Percentiles rank a stretch among this genome's conserved stretches.
phyloP scores from a whole-genome alignment of 352 stramenopile genomes.

The Globisporangium polare region DNA sequence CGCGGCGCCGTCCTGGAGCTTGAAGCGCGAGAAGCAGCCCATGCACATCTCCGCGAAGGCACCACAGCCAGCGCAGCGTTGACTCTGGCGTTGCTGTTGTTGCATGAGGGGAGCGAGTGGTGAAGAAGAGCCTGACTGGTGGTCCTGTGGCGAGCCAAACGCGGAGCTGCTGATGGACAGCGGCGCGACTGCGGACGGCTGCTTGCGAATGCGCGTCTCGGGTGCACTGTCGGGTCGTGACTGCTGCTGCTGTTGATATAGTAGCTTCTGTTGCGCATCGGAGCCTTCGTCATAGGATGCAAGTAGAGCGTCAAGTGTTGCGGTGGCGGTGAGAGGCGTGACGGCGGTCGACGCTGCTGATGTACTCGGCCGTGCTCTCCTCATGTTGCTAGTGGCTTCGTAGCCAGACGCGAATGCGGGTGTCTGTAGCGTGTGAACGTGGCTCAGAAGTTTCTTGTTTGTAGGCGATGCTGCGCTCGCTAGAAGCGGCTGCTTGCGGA shows the following conservation, averaged over 20 bases:
- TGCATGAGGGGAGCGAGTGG: slow-evolving; percentile 3
- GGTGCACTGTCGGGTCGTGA: slow-evolving; percentile 3
- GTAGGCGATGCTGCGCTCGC: background rate
- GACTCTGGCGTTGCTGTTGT: slow-evolving; percentile 8
- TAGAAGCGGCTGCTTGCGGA: slow-evolving; percentile 7
- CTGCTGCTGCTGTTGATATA: background rate
- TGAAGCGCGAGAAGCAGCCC: slow-evolving; percentile 62
- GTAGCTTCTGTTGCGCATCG: slow-evolving; percentile 5
- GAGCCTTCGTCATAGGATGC: background rate
- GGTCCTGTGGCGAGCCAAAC: background rate
- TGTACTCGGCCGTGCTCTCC: background rate
- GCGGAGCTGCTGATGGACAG: background rate
- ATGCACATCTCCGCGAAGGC: slow-evolving; percentile 67
- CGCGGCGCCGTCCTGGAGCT: slow-evolving; percentile 43
- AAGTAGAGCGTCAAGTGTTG: slow-evolving; percentile 37
- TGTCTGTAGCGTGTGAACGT: background rate
- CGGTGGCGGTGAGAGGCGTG: slow-evolving; percentile 21
- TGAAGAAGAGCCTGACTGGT: background rate
- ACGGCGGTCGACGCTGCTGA: background rate
- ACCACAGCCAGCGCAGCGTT: slow-evolving; percentile 59
- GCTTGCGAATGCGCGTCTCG: slow-evolving; percentile 6
- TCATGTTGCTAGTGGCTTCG: background rate
- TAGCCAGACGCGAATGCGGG: background rate
- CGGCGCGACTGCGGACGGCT: slow-evolving; percentile 1
- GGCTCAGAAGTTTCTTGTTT: background rate